Base-by-base conservation (phyloP, 73 alveolate genomes). In the Uronychia binucleata region DNA sequence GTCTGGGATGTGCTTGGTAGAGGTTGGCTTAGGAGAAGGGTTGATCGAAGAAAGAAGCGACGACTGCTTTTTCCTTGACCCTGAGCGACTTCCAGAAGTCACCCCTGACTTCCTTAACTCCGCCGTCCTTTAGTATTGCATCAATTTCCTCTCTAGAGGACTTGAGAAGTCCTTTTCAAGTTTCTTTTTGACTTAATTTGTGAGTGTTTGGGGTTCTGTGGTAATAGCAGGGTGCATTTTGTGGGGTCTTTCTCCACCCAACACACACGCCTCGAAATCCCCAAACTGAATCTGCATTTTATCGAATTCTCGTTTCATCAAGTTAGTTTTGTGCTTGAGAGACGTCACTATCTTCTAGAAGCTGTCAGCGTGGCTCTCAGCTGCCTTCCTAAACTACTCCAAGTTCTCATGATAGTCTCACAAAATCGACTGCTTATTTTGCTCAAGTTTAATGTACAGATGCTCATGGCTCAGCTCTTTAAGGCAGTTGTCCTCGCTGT, bases 81-180 rank as follows among this genome's bases (percentile, higher is more conserved):
- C 67, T 46, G 67, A 46, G 5, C 67, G 67, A 46, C 67, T 46
- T 46, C 5, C n/a, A 11, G 67, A 11, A 46, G 67, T 5, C 67
- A 5, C 67, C 19, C 67, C 82, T 30, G 25, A 19, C 81, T 90
- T 90, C 82, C 95, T 84, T 84, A 58, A 32, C 34, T 90, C 95
- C 34, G 95, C 92, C 26, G 90, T 79, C 29, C 81, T 60, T 57
- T 90, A 30, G 33, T 90, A 90, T 19, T 46, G 85, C 79, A 27
- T 85, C 89, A n/a, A 90, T 35, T 58, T 85, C 85, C 83, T 75
- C 74, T 26, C 76, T 90, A 79, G 85, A 74, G 28, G 89, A 83
- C 29, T 78, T 74, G 14, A 5, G 67, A 46, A 46, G 5, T 46
- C 67, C 67, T 19, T 46, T 5, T 46, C 67, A 46, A 46, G 19